Conservation (phyloP, 2,329 filamentous ascomycete genomes). For the Fonsecaea pedrosoi region DNA sequence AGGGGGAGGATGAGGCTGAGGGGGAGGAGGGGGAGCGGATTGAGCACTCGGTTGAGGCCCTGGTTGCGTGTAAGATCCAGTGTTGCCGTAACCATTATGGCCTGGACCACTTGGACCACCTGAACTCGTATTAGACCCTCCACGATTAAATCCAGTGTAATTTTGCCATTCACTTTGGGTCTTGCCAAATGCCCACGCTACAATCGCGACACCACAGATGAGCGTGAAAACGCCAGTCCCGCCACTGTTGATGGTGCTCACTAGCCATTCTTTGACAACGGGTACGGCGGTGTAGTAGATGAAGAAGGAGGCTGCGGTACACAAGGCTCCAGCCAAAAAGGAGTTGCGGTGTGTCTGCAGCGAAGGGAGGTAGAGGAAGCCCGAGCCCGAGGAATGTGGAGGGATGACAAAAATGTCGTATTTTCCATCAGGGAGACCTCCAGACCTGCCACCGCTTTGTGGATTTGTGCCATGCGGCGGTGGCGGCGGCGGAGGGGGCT, state of each 20-base stretch:
- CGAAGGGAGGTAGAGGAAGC: constrained; percentile 94
- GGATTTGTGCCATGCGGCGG: constrained; percentile 85
- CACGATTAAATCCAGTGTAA: constrained; percentile 9
- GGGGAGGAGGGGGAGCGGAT: constrained; percentile 13
- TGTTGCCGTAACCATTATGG: constrained; percentile 22
- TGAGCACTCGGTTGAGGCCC: constrained; percentile 6
- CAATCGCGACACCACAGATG: constrained; percentile 74
- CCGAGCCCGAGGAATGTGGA: constrained; percentile 83
- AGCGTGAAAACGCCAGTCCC: constrained; percentile 76
- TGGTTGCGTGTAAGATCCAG: constrained; percentile 21
- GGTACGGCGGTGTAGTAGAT: constrained; percentile 77
- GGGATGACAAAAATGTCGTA: constrained; percentile 98
- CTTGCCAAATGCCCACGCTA: constrained; percentile 77
- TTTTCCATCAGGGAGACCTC: constrained; percentile 81
- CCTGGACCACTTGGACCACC: constrained; percentile 26
- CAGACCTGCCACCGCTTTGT: constrained; percentile 62
- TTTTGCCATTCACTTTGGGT: constrained; percentile 60
- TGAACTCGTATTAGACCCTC: constrained; percentile 15
- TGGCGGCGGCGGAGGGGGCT: constrained; percentile 75
- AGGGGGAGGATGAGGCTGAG: constrained; percentile 25
- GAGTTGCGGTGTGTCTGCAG: constrained; percentile 85
- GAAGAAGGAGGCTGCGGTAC: constrained; percentile 73
- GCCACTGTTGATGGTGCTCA: constrained; percentile 72
- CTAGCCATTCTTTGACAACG: constrained; percentile 75
- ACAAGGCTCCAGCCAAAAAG: constrained; percentile 85